Base-by-base conservation (phyloP, 352 stramenopile genomes). In the Phytophthora pluvialis region DNA sequence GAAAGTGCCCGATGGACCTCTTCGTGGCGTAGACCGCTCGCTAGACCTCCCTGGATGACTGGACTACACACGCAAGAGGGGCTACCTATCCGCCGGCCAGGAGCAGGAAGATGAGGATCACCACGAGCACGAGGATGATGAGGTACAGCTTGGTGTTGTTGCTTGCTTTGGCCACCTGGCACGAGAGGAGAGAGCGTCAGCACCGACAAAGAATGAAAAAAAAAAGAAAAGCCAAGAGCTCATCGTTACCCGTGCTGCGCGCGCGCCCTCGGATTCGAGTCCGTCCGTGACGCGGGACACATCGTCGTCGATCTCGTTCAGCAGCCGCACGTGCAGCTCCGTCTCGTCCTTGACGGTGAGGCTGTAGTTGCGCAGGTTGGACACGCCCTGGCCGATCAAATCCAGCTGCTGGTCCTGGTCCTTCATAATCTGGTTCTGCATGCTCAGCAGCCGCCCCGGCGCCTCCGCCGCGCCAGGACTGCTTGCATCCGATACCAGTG, bases 111-210 rank as follows among this genome's bases (percentile, higher is more conserved):
- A 96, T 86, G 62, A 97, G 81, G 61, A 97, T 93, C 55, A 88
- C 75, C 48, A 90, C 69, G 26, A 97, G 75, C 39, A 97, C 77
- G 56, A 95, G 66, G 73, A 97, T 97, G 61, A 88, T 93, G 36
- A 97, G 66, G 77, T 97, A 97, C 47, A 97, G 77, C 70, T 97
- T 97, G 62, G 98, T 97, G 70, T 97, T 97, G 72, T 97, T 93
- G 77, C 96, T 98, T 56, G 98, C 80, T 64, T 95, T 94, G 64
- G 97, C 96, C 65, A 97, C 93, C 74, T 98, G 52, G 46, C 36
- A 77, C 18, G 63, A 62, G 18, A 50, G 26, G 35, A 12, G 25
- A 58, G 9, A 51, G 32, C 16, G 38, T 48, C 13, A 55, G 60
- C 46, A 51, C 31, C 1, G 21, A 21, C 21, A 21, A 21, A 29